These are phyloP conservation scores for Blastocystis sp. DNA, from an alignment of 352 stramenopile species.

Conservation along the genomic window DNA sequence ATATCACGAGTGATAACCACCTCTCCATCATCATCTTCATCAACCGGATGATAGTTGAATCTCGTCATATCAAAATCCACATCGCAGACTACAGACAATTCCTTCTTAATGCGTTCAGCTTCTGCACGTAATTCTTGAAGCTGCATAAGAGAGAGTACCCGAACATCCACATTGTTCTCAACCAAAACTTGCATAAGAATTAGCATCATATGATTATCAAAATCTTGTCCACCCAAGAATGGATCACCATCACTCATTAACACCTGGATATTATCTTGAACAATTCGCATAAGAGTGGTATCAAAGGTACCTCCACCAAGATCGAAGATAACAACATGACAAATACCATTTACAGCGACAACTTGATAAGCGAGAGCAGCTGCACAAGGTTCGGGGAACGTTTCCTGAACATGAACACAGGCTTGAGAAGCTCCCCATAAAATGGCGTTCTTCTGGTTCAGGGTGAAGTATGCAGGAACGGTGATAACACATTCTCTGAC, in stretches of 20 bases:
- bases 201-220: background rate
- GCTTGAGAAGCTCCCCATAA: background rate
- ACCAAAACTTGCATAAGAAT: background rate
- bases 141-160: conserved; percentile 66
- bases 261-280: background rate
- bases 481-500: background rate
- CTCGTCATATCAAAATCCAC: background rate
- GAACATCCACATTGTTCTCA: background rate
- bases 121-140: background rate
- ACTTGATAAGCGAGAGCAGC: background rate
- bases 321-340: background rate
- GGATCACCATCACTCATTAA: background rate
- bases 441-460: background rate
- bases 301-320: background rate
- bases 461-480: background rate
- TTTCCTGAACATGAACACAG: background rate
- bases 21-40: conserved; percentile 69
- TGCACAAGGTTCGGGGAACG: background rate
- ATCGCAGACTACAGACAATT: background rate
- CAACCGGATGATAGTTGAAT: background rate
- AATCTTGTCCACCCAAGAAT: background rate
- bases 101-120: background rate
- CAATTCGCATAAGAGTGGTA: background rate
- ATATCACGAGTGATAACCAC: background rate
- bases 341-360: background rate